Percentiles rank a stretch among this genome's conserved stretches.
Conservation (phyloP, 2,329 filamentous ascomycete species). For the Verticillium isaacii region DNA sequence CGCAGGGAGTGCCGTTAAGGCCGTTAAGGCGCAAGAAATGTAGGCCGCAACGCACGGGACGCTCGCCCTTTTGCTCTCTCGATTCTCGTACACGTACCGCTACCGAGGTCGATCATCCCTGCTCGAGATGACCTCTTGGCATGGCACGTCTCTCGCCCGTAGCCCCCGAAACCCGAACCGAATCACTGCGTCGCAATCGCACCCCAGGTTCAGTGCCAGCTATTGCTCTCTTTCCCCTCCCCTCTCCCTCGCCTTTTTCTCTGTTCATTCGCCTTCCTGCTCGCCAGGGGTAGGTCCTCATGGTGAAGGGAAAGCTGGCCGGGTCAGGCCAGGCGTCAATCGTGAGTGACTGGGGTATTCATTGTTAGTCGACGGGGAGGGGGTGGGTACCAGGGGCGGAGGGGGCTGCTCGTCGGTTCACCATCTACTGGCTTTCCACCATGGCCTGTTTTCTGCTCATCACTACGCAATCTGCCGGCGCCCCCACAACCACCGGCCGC, state of each 20-base stretch:
- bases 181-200: neutral
- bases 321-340: neutral
- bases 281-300: neutral
- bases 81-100: neutral
- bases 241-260: neutral
- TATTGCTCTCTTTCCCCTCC: neutral
- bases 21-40: neutral
- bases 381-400: neutral
- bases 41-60: neutral
- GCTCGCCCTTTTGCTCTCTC: neutral
- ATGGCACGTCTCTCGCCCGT: neutral
- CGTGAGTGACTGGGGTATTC: neutral
- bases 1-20: neutral
- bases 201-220: neutral
- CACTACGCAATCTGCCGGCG: neutral
- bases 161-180: neutral
- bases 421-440: neutral
- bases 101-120: neutral
- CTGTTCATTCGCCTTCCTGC: neutral
- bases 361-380: neutral
- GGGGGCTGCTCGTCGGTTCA: neutral
- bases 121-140: neutral
- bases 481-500: neutral
- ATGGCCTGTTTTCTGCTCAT: neutral
- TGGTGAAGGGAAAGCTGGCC: neutral